Evolutionary conservation across 2,329 filamentous ascomycete genomes (phyloP), one percentile per base, ranked within the genome.

Genomic region (Diaporthe sp.): DNA sequence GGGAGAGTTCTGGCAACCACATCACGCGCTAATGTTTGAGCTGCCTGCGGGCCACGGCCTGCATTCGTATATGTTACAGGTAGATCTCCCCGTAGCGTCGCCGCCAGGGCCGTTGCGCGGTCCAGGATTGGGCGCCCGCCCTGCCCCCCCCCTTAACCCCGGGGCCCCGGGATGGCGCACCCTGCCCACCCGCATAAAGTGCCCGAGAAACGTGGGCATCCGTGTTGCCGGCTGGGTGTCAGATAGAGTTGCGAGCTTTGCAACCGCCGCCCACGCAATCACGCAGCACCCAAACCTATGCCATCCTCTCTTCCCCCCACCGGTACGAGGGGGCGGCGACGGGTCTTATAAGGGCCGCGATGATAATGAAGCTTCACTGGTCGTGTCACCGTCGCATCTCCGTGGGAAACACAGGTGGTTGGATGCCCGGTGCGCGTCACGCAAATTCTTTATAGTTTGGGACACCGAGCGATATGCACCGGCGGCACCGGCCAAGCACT

Each of bases 1-100:
- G 49, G 65, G 49, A 70, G 49, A 37, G 8, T 6, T 22, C 22
- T 8, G 22, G 22, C n/a, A 13, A 12, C 15, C 47, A 55, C 34
- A 28, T 55, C 65, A 55, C 65, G 65, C 65, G 65, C 65, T 70
- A 70, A 55, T 4, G 65, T 70, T 70, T 70, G 65, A 70, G 49
- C 49, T 70, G 65, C 49, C 65, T 42, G 49, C 65, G 49, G 65
- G 49, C 65, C 28, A 68, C 47, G 8, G 22, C 31, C 65, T 53
- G 47, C 34, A 53, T 68, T 68, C 22, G 65, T 53, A 39, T 42
- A 53, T 42, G 65, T 68, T 39, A 68, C 65, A 53, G 65, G 65
- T 53, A 68, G 47, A 70, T 55, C 49, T 55, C 31, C 25, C 10
- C 42, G 49, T 53, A 42, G 34, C 49, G n/a, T 53, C 22, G 65